Percentiles rank a stretch among this genome's conserved stretches.
Evolutionary conservation across 2,329 filamentous ascomycete genomes (phyloP).

Genomic region (Xylariales sp.): DNA sequence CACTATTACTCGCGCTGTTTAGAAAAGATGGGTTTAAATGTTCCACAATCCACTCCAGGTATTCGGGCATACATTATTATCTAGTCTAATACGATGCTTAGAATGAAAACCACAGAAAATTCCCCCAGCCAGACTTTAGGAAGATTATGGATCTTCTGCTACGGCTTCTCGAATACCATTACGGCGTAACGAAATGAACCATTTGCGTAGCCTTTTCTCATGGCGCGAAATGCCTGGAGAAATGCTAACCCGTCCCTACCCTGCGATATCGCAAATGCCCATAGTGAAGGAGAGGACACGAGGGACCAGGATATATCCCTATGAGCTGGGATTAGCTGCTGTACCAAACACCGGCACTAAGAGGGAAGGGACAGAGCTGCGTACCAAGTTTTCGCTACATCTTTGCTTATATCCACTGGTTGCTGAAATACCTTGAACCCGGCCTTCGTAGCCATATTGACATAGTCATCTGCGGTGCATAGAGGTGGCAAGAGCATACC

Average conservation of each 20-base stretch:
- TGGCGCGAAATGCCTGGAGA: constrained; percentile 56
- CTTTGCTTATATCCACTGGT: constrained; percentile 52
- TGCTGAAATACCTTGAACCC: constrained; percentile 39
- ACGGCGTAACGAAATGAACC: constrained; percentile 55
- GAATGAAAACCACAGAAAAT: not conserved
- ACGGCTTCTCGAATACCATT: constrained; percentile 49
- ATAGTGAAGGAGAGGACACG: constrained; percentile 54
- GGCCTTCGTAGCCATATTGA: constrained; percentile 41
- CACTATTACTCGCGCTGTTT: too few species aligned
- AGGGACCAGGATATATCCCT: constrained; percentile 62
- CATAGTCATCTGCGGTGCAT: constrained; percentile 49
- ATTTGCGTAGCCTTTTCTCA: constrained; percentile 55
- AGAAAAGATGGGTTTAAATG: too few species aligned
- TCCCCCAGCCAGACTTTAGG: not conserved
- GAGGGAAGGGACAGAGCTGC: not conserved
- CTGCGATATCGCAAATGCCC: constrained; percentile 57
- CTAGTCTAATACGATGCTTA: not conserved
- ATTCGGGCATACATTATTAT: too few species aligned
- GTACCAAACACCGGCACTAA: too few species aligned
- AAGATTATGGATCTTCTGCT: constrained; percentile 1
- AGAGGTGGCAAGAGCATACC: constrained; percentile 58
- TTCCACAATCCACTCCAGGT: too few species aligned
- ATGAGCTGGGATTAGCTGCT: too few species aligned
- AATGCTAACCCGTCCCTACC: constrained; percentile 57
- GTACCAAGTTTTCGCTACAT: constrained; percentile 58